These are phyloP conservation scores for Dactylonectria macrodidyma DNA, from an alignment of 2,329 filamentous ascomycete genomes.

Conservation along the genomic window DNA sequence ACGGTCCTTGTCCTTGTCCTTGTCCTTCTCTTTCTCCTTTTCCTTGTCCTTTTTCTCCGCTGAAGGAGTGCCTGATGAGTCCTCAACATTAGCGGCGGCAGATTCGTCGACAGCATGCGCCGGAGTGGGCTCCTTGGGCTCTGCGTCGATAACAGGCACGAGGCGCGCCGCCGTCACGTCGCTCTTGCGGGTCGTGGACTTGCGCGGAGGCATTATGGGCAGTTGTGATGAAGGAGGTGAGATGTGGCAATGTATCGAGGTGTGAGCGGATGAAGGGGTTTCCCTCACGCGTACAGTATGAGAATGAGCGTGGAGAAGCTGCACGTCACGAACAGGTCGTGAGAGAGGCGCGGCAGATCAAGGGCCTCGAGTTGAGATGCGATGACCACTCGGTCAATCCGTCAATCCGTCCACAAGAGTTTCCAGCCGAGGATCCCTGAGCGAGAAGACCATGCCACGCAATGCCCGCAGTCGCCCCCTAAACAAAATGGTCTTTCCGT, in stretches of 20 bases:
- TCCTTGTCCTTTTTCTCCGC: constrained; percentile 53
- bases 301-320: neutral
- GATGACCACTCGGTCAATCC: constrained; percentile 39
- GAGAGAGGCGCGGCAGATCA: constrained; percentile 2
- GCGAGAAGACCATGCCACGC: constrained; percentile 16
- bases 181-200: constrained; percentile 65
- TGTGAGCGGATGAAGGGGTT: neutral
- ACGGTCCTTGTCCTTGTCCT: constrained; percentile 39
- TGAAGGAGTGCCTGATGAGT: constrained; percentile 42
- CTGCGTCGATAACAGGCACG: constrained; percentile 60
- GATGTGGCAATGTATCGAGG: neutral
- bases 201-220: constrained; percentile 67
- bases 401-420: constrained; percentile 23
- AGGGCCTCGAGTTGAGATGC: neutral
- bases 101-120: constrained; percentile 40
- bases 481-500: too few relatives aligned
- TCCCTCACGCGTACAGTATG: neutral
- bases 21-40: constrained; percentile 43
- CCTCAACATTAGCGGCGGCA: constrained; percentile 38
- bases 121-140: constrained; percentile 36
- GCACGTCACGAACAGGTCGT: neutral
- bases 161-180: constrained; percentile 63
- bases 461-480: neutral
- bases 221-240: constrained; percentile 21
- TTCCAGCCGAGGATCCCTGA: neutral